Evolutionary conservation across 805 yeast species (phyloP), one percentile per base, ranked within the genome.

Genomic region (Saccharomyces jurei): DNA sequence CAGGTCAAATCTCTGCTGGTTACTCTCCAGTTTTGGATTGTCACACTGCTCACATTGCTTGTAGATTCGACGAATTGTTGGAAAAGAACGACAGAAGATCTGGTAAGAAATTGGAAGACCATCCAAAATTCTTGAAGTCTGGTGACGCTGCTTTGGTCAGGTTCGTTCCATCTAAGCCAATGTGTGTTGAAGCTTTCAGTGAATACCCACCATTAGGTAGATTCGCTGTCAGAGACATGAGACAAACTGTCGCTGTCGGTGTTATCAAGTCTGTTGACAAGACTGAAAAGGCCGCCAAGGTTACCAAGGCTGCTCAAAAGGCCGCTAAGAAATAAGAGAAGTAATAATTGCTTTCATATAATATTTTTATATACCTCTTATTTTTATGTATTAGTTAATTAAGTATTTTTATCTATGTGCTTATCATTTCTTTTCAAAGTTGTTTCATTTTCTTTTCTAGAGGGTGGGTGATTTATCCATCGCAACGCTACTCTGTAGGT

Each of bases 221-320:
- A 86, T 81, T 92, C 80, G 92, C 92, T 76, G 97, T 90, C 84
- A 91, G 97, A 87, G 97, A 90, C 81, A 90, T 90, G 97, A 88
- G 97, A 87, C 97, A 90, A 82, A 91, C 97, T 71, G 97, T 91
- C 72, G 97, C 97, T 76, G 97, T 91, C 76, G 97, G 97, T 88
- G 96, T 91, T 75, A 87, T 92, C 87, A 92, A 92, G 86, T 78
- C 89, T 63, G 96, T 89, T 70, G 95, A 81, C 73, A 89, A 89
- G 87, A 73, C 87, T 66, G 86, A 83, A 79, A 79, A 77, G 73
- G 88, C 89, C 72, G 91, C 89, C 80, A 88, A 89, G 90, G 94
- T 88, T 71, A 88, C 96, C 90, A 89, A 89, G 89, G 89, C 96
- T 77, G 96, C 96, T 77, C 58, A 53, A 49, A 68, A 68, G 70